phyloP scores from a whole-genome alignment of 1,284 basidiomycete genomes.

The Tilletia setariae region DNA sequence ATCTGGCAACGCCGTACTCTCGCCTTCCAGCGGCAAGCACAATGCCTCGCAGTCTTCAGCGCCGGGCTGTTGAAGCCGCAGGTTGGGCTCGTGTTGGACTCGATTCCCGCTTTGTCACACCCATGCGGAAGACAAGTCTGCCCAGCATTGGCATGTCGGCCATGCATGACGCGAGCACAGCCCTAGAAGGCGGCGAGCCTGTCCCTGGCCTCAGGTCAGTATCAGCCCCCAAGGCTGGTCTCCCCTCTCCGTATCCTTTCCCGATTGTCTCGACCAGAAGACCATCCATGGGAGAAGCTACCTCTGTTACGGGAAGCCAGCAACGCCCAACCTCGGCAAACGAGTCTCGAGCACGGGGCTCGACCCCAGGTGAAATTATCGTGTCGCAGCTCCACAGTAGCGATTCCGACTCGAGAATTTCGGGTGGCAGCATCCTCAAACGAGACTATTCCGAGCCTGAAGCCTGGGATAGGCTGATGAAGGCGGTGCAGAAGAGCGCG shows the following conservation, averaged over 20 bases:
- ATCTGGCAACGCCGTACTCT: constrained; percentile 21
- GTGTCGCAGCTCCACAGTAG: constrained; percentile 27
- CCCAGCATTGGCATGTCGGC: constrained; percentile 27
- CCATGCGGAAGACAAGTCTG: constrained; percentile 39
- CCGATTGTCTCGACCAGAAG: constrained; percentile 30
- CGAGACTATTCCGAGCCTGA: constrained; percentile 50
- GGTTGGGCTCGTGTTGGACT: constrained; percentile 14
- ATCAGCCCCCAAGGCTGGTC: constrained; percentile 15
- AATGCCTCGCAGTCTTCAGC: constrained; percentile 21
- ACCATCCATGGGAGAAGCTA: background rate
- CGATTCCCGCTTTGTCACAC: constrained; percentile 35
- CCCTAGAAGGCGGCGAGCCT: background rate
- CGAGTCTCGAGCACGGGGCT: constrained; percentile 10
- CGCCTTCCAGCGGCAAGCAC: background rate
- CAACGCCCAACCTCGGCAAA: constrained; percentile 9
- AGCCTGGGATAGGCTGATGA: constrained; percentile 50
- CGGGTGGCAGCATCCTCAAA: constrained; percentile 49
- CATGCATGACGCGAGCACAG: background rate
- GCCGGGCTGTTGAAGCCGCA: constrained; percentile 26
- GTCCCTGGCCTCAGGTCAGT: background rate
- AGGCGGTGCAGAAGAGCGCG: constrained; percentile 48
- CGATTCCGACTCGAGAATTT: constrained; percentile 50
- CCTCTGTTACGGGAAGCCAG: background rate
- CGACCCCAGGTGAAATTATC: background rate
- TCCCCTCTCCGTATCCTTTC: constrained; percentile 50